Evolutionary conservation across 139 green algal species (phyloP).

Genomic region (Chloropicon primus): DNA sequence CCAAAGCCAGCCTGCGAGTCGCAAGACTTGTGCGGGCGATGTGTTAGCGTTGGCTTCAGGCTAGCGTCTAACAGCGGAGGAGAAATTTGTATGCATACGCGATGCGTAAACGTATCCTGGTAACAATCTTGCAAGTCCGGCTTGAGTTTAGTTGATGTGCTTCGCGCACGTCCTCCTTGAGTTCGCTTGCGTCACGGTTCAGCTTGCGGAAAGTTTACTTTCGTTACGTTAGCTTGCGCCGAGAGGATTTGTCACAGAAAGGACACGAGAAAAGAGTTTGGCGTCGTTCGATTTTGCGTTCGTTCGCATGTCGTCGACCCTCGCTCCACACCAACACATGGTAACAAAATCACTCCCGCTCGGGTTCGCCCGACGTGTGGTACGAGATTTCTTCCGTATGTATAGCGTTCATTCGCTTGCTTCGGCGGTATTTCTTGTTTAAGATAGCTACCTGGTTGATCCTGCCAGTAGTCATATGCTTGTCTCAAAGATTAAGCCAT

Average conservation of each 20-base stretch:
- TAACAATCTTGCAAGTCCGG: slow-evolving; percentile 16
- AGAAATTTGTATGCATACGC: slow-evolving; percentile 32
- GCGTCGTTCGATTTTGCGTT: neutral
- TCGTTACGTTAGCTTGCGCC: slow-evolving; percentile 17
- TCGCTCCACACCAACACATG: neutral
- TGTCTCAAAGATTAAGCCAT: slow-evolving; percentile 98
- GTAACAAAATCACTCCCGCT: slow-evolving; percentile 5
- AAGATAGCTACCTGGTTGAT: slow-evolving; percentile 86
- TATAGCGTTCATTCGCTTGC: slow-evolving; percentile 3
- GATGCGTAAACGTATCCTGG: slow-evolving; percentile 28
- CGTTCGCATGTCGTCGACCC: neutral
- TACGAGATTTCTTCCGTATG: neutral
- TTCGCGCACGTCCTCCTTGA: neutral
- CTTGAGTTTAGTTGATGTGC: neutral
- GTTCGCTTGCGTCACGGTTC: slow-evolving; percentile 17
- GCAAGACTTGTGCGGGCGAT: neutral
- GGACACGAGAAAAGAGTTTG: slow-evolving; percentile 17
- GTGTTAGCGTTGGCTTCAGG: neutral
- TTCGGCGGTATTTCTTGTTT: neutral
- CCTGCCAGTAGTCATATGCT: slow-evolving; percentile 95
- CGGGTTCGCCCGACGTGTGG: neutral
- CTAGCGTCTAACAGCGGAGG: neutral
- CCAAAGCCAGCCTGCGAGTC: neutral
- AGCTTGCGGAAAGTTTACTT: slow-evolving; percentile 21
- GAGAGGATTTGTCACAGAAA: slow-evolving; percentile 14